phyloP scores from a whole-genome alignment of 2,329 filamentous ascomycete genomes.

The Diaporthe eres region DNA sequence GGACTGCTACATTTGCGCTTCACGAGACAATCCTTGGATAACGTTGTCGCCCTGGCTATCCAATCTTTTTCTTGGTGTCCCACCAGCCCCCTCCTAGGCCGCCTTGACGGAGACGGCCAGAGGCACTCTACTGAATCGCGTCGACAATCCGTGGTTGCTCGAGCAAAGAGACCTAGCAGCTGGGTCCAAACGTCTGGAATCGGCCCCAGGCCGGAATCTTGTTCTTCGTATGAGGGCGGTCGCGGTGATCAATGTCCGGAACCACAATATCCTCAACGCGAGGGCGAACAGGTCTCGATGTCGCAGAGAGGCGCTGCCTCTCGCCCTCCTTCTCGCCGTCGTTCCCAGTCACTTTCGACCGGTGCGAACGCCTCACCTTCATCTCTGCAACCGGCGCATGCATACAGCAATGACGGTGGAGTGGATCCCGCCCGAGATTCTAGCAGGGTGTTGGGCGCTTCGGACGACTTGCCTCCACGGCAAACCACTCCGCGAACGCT shows the following conservation, averaged over 20 bases:
- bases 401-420: constrained; percentile 50
- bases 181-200: constrained; percentile 38
- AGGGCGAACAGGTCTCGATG: constrained; percentile 75
- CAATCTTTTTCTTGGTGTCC: constrained; percentile 44
- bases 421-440: constrained; percentile 48
- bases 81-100: constrained; percentile 42
- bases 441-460: constrained; percentile 47
- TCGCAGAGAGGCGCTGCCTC: constrained; percentile 72
- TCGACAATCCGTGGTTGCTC: constrained; percentile 26
- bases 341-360: constrained; percentile 60
- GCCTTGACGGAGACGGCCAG: constrained; percentile 43
- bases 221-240: constrained; percentile 44
- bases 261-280: constrained; percentile 63
- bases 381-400: constrained; percentile 48
- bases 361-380: constrained; percentile 50
- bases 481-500: constrained; percentile 53
- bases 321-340: constrained; percentile 67
- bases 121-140: constrained; percentile 27
- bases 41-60: constrained; percentile 46
- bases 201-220: constrained; percentile 44
- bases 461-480: constrained; percentile 49
- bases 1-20: constrained; percentile 26
- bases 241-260: constrained; percentile 70
- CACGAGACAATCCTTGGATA: constrained; percentile 40
- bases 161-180: constrained; percentile 26